phyloP scores from a whole-genome alignment of 2,329 filamentous ascomycete species.

The Penicillium aurantiogriseum region DNA sequence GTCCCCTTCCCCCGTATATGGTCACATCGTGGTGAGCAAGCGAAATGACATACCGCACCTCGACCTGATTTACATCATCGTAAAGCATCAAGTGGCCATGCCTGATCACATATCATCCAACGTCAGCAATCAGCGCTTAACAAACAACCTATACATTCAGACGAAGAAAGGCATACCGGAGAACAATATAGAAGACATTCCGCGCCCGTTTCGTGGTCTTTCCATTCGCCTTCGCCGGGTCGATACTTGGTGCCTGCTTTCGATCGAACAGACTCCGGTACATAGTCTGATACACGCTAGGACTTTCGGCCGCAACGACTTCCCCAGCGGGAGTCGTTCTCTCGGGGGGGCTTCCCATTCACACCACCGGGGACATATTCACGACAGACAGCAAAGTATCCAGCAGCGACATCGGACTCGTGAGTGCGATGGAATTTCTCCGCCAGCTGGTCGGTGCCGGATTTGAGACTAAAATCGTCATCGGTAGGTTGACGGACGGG shows the following conservation, averaged over 20 bases:
- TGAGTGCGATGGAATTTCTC: constrained; percentile 62
- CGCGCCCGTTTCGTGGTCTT: constrained; percentile 61
- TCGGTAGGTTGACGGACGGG: constrained; percentile 57
- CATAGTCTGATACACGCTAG: constrained; percentile 97
- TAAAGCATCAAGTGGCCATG: constrained; percentile 97
- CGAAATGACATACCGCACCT: constrained; percentile 94
- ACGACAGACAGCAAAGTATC: constrained; percentile 92
- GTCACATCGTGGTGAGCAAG: constrained; percentile 79
- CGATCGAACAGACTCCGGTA: constrained; percentile 94
- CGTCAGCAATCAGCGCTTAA: constrained; percentile 13
- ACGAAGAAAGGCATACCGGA: constrained; percentile 60
- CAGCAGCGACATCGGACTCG: constrained; percentile 77
- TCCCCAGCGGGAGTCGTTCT: constrained; percentile 76
- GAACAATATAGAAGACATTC: constrained; percentile 89
- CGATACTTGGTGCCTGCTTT: constrained; percentile 58
- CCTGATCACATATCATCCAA: constrained; percentile 45
- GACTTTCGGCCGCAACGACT: constrained; percentile 74
- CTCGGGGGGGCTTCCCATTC: constrained; percentile 90
- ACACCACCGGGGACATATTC: constrained; percentile 90
- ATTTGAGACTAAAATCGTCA: constrained; percentile 63
- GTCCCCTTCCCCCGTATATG: constrained; percentile 70
- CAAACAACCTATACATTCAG: background rate
- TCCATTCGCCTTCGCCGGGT: constrained; percentile 50
- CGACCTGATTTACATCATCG: constrained; percentile 90
- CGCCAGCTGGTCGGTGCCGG: constrained; percentile 57